These are phyloP conservation scores for Vitis hybrid DNA, from an alignment of 177 flowering plant species.

Conservation along the genomic window DNA sequence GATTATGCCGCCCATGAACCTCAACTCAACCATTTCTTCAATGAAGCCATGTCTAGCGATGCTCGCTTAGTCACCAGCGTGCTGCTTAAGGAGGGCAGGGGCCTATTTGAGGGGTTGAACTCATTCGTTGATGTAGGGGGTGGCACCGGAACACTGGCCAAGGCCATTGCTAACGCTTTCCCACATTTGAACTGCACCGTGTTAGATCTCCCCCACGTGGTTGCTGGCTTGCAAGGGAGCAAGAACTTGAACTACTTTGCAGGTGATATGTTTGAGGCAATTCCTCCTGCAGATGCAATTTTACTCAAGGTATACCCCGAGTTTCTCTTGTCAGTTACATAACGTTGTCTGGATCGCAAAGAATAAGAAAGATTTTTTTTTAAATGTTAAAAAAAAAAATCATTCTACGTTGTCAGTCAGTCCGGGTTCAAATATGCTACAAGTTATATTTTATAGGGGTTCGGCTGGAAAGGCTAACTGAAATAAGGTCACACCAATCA, in stretches of 20 bases:
- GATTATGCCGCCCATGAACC: constrained; percentile 2
- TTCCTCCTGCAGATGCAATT: constrained; percentile 25
- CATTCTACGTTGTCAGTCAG: no score
- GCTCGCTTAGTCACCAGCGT: not conserved
- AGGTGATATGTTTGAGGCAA: constrained; percentile 28
- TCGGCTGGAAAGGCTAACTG: no score
- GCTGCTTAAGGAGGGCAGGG: constrained; percentile 8
- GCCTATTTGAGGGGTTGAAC: constrained; percentile 23
- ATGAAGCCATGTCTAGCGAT: constrained; percentile 26
- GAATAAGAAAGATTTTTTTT: no score
- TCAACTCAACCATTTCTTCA: not conserved
- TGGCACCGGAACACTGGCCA: constrained; percentile 21
- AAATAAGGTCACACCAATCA: no score
- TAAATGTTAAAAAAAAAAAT: no score
- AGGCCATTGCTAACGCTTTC: constrained; percentile 16
- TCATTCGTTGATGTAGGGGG: constrained; percentile 31
- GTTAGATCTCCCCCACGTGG: constrained; percentile 31
- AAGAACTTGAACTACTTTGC: constrained; percentile 10
- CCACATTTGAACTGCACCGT: constrained; percentile 18
- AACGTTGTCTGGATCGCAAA: no score
- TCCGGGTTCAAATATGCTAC: no score
- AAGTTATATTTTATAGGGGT: no score
- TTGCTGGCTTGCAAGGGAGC: constrained; percentile 9
- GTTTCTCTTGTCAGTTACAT: no score
- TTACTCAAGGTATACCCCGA: not conserved